A percentile compares a stretch with the other conserved stretches of the same genome.
These are phyloP conservation scores for Lepidopterella palustris DNA, from an alignment of 495 filamentous ascomycete species.

Conservation along the genomic window DNA sequence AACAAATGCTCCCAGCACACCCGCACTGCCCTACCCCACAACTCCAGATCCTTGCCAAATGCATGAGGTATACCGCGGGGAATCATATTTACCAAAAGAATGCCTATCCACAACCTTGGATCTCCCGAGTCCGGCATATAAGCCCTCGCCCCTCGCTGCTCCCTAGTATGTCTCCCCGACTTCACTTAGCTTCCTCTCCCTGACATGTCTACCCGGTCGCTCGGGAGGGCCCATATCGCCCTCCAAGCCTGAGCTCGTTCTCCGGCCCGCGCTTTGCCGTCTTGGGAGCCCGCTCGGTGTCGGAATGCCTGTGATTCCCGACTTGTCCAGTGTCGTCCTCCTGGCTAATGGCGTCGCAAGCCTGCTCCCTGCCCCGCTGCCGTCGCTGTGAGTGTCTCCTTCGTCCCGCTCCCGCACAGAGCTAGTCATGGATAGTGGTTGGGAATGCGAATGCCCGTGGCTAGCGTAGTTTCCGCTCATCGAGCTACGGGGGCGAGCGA, in stretches of 20 bases:
- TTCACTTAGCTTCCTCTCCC: constrained; percentile 47
- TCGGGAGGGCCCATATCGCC: constrained; percentile 52
- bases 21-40: background rate
- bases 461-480: constrained; percentile 45
- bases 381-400: constrained; percentile 15
- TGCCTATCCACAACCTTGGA: constrained; percentile 2
- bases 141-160: background rate
- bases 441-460: constrained; percentile 18
- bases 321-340: constrained; percentile 29
- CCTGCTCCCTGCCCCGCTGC: constrained; percentile 14
- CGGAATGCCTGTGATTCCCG: constrained; percentile 20
- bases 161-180: constrained; percentile 62
- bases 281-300: constrained; percentile 30
- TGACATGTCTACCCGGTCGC: constrained; percentile 37
- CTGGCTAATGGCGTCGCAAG: constrained; percentile 24
- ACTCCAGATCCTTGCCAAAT: constrained; percentile 21
- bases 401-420: constrained; percentile 20
- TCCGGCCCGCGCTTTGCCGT: constrained; percentile 46
- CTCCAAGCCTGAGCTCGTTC: constrained; percentile 41
- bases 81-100: constrained; percentile 17
- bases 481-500: constrained; percentile 49
- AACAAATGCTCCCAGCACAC: background rate
- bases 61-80: constrained; percentile 14
- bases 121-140: background rate
- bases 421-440: constrained; percentile 10